Evolutionary conservation across 23 red algal genomes (phyloP), one percentile per base, ranked within the genome.

Genomic region (Cyanidioschyzon merolae): DNA sequence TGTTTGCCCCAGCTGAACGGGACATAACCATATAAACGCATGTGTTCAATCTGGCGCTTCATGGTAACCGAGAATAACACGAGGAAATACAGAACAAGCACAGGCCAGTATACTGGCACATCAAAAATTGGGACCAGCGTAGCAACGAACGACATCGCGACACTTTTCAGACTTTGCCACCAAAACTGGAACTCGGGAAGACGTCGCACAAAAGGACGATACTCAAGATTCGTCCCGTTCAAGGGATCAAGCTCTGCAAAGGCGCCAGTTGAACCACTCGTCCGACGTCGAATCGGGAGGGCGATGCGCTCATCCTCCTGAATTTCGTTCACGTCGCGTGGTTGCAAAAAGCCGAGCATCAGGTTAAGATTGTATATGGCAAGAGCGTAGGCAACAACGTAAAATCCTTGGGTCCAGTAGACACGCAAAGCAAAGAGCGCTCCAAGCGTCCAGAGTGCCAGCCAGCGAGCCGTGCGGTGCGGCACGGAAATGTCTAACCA

Each of bases 121-220:
- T 96, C 86, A 79, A 96, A 83, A 31, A 88, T 26, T 36, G 75
- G 77, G 45, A 84, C 75, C 57, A 89, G 77, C 40, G 92, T 96
- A 59, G 83, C 77, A 41, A 67, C 32, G n/a, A 96, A 57, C 50
- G 87, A 75, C 27, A 90, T 57, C 38, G 88, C 1, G 29, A 85
- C 85, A n/a, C 83, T 83, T 37, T 68, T 77, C 30, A 87, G 80
- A 32, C 75, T 83, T 15, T 81, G 85, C 27, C 88, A 80, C 92
- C 92, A 96, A 63, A 96, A 90, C 75, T 91, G 86, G 74, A 96
- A 96, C 83, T 96, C 92, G 34, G 92, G 92, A 1, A 96, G 79
- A 12, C 92, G 83, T 1, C 92, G 77, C 31, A 90, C 87, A 85
- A 96, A 96, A 30, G 92, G 92, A 29, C 92, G 92, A 76, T 87